A percentile compares a stretch with the other conserved stretches of the same genome.
Evolutionary conservation across 768 basidiomycete genomes (phyloP).

Genomic region (Collybia sordida): DNA sequence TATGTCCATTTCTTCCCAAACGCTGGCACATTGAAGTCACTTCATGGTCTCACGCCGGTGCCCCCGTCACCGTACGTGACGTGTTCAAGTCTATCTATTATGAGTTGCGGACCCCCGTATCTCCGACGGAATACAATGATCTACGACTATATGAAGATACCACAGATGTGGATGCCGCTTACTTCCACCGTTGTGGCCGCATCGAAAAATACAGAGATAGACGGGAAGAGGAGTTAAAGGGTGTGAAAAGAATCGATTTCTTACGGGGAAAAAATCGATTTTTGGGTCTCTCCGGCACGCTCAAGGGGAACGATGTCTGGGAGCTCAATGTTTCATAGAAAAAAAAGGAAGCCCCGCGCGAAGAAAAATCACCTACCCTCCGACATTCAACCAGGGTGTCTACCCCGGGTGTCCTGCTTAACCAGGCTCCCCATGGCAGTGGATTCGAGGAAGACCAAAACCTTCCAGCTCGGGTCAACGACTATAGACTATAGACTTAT

Average conservation of each 20-base stretch:
- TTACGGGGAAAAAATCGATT: conserved; percentile 45
- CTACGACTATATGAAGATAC: conserved; percentile 30
- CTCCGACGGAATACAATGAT: conserved; percentile 40
- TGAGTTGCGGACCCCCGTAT: conserved; percentile 45
- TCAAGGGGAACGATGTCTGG: conserved; percentile 41
- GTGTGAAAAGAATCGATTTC: conserved; percentile 57
- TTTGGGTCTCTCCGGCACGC: conserved; percentile 48
- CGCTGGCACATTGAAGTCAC: conserved; percentile 32
- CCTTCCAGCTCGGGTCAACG: neutral
- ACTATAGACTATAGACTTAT: neutral
- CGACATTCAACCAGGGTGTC: too few species aligned
- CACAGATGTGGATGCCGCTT: conserved; percentile 42
- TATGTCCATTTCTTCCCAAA: conserved; percentile 24
- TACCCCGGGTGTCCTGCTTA: too few species aligned
- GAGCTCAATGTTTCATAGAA: conserved; percentile 36
- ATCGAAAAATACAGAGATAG: conserved; percentile 24
- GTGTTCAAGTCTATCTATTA: conserved; percentile 47
- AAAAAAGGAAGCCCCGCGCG: neutral
- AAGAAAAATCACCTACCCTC: too few species aligned
- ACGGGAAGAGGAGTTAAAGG: conserved; percentile 41
- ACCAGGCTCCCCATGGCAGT: too few species aligned
- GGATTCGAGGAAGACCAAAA: too few species aligned
- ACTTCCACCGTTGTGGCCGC: conserved; percentile 38
- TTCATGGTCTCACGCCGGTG: conserved; percentile 22
- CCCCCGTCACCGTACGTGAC: conserved; percentile 45